Evolutionary conservation across 768 basidiomycete species (phyloP).

Genomic region (Russula ochroleuca): DNA sequence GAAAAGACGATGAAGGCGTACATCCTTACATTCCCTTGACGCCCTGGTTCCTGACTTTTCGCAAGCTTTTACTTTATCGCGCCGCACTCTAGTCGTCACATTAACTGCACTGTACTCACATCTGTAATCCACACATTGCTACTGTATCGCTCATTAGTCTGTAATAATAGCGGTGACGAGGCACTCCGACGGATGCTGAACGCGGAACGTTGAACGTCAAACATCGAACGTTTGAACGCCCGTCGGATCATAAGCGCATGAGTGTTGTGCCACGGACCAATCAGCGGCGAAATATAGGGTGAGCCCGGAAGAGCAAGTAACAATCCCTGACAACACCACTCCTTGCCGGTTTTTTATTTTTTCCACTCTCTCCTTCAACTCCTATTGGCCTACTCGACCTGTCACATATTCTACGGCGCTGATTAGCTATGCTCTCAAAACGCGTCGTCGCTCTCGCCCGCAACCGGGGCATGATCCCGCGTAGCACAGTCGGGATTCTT

Average conservation of each 20-base stretch:
- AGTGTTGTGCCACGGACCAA: slow-evolving; percentile 3
- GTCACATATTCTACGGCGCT: neutral
- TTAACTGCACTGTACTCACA: slow-evolving; percentile 3
- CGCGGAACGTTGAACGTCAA: neutral
- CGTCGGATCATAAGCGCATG: neutral
- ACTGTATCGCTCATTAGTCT: neutral
- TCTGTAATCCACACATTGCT: slow-evolving; percentile 8
- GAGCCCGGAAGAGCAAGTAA: neutral
- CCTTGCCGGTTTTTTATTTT: neutral
- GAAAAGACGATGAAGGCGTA: slow-evolving; percentile 54
- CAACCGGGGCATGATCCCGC: slow-evolving; percentile 21
- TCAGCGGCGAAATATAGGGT: neutral
- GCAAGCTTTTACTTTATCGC: neutral
- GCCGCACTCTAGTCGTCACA: neutral
- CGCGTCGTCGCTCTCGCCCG: slow-evolving; percentile 28
- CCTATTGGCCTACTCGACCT: neutral
- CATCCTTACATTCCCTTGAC: slow-evolving; percentile 61
- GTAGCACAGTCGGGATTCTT: slow-evolving; percentile 17
- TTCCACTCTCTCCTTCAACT: neutral
- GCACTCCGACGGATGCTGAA: neutral
- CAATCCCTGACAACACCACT: neutral
- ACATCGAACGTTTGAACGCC: neutral
- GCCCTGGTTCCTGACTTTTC: no score
- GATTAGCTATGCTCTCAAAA: slow-evolving; percentile 26
- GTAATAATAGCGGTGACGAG: neutral